Evolutionary conservation across 768 basidiomycete species (phyloP).

Genomic region (Phlegmacium glaucopus): DNA sequence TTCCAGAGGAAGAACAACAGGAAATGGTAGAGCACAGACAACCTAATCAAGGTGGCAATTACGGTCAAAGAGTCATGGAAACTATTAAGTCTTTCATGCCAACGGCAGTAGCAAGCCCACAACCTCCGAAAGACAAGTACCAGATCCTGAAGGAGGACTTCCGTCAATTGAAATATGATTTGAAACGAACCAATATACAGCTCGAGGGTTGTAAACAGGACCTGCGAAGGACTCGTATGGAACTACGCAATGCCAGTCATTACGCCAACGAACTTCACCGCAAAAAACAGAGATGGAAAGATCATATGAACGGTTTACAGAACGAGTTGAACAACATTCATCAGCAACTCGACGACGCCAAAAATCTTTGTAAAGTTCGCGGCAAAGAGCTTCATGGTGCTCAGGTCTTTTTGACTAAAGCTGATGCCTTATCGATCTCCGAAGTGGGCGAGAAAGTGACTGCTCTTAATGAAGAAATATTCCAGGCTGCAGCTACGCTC

Average conservation of each 20-base stretch:
- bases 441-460: constrained; percentile 43
- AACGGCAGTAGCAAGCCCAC: too few species aligned
- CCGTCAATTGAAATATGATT: neutral
- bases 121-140: neutral
- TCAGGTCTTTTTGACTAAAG: constrained; percentile 41
- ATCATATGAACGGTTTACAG: constrained; percentile 1
- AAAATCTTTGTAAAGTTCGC: constrained; percentile 25
- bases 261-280: neutral
- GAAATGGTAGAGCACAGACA: too few species aligned
- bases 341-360: constrained; percentile 11
- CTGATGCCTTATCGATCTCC: constrained; percentile 38
- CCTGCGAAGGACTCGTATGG: neutral
- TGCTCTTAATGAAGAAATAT: constrained; percentile 46
- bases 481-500: constrained; percentile 44
- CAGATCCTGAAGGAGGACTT: neutral
- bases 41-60: too few species aligned
- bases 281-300: neutral
- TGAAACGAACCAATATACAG: neutral
- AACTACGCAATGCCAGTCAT: neutral
- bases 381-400: constrained; percentile 44
- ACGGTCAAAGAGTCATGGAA: too few species aligned
- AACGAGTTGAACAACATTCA: constrained; percentile 10
- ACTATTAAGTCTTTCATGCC: too few species aligned
- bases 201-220: neutral
- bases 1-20: too few species aligned